A percentile compares a stretch with the other conserved stretches of the same genome.
These are phyloP conservation scores for Angomonas ambiguus DNA, from an alignment of 208 protist species.

Conservation along the genomic window DNA sequence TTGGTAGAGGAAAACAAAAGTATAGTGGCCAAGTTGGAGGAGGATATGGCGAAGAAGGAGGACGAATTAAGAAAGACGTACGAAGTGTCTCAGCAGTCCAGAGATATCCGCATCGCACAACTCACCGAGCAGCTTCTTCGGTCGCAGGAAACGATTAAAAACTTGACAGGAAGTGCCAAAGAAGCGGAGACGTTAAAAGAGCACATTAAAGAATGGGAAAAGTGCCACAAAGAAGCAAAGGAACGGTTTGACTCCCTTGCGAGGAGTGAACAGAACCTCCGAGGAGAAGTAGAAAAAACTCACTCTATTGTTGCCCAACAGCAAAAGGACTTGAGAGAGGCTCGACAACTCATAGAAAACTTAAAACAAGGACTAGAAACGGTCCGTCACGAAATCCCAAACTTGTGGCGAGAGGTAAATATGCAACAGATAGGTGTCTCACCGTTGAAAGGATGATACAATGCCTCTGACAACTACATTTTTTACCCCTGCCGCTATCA, in stretches of 20 bases:
- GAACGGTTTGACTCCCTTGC: not conserved
- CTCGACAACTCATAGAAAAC: conserved; percentile 35
- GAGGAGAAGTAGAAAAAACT: conserved; percentile 7
- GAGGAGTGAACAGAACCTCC: conserved; percentile 3
- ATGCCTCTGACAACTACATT: not conserved
- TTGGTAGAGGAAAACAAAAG: conserved; percentile 18
- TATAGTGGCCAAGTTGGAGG: conserved; percentile 23
- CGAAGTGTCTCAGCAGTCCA: conserved; percentile 33
- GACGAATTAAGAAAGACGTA: conserved; percentile 36
- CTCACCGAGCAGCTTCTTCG: conserved; percentile 37
- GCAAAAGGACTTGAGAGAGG: conserved; percentile 29
- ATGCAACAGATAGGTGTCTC: not conserved
- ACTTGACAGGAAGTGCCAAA: not conserved
- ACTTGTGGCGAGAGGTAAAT: conserved; percentile 17
- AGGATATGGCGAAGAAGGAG: conserved; percentile 25
- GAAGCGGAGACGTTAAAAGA: not conserved
- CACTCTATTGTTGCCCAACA: conserved; percentile 8
- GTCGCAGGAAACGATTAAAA: conserved; percentile 14
- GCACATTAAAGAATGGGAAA: not conserved
- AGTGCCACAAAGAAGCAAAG: not conserved
- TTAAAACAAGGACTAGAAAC: conserved; percentile 48
- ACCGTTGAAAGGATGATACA: not conserved
- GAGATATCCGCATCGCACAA: conserved; percentile 54
- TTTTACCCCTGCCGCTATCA: too few species aligned
- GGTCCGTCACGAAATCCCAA: conserved; percentile 41